phyloP scores from a whole-genome alignment of 371 early-diverging fungal species.

The Chytridium lagenaria region DNA sequence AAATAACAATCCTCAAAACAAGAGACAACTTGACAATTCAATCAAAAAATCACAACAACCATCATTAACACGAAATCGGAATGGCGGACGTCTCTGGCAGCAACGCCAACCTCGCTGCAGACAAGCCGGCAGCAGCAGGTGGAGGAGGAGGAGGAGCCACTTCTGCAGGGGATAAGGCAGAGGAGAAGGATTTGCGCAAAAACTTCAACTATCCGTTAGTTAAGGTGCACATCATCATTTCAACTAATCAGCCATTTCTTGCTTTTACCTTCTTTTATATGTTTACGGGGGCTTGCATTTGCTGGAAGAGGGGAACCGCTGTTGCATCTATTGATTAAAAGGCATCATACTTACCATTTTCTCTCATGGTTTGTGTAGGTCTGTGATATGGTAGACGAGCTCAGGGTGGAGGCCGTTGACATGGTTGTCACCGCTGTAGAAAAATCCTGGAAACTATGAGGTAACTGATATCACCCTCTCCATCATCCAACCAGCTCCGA shows the following conservation, averaged over 20 bases:
- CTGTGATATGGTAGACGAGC: constrained; percentile 60
- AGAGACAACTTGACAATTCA: no score
- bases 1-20: neutral
- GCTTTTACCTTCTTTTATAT: neutral
- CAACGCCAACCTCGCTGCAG: constrained; percentile 48
- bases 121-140: constrained; percentile 34
- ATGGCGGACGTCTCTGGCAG: constrained; percentile 54
- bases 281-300: neutral
- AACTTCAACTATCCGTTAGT: constrained; percentile 63
- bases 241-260: neutral
- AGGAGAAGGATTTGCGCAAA: constrained; percentile 51
- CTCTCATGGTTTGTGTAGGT: no score
- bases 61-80: neutral
- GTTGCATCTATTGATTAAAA: no score
- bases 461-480: constrained; percentile 25
- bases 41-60: no score
- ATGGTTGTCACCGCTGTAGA: constrained; percentile 63
- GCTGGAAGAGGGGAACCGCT: no score
- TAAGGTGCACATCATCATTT: constrained; percentile 39
- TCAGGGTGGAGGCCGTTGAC: constrained; percentile 58
- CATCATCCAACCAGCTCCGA: neutral
- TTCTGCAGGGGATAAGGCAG: constrained; percentile 39
- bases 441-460: constrained; percentile 61
- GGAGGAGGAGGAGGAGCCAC: no score
- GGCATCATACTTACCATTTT: no score